phyloP scores from a whole-genome alignment of 306 rosid genomes.

The Cicer judaicum region DNA sequence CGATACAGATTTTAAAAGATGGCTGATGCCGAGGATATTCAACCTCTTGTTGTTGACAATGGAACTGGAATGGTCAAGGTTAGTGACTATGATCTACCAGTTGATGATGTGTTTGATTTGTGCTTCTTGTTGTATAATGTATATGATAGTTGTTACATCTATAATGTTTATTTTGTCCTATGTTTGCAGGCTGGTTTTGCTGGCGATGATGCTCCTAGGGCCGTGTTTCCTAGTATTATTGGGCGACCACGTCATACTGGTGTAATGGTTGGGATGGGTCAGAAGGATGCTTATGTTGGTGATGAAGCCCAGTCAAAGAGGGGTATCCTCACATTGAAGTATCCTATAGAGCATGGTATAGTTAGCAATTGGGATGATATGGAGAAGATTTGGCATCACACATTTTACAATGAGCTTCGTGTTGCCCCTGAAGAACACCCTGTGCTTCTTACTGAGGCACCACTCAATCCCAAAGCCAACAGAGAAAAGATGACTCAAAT shows the following conservation, averaged over 20 bases:
- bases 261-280: slow-evolving; percentile 77
- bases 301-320: slow-evolving; percentile 76
- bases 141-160: not conserved
- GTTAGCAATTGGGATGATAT: slow-evolving; percentile 83
- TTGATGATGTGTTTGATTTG: slow-evolving; percentile 1
- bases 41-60: slow-evolving; percentile 72
- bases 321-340: slow-evolving; percentile 71
- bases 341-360: slow-evolving; percentile 77
- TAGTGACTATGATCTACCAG: slow-evolving; percentile 22
- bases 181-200: slow-evolving; percentile 70
- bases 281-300: slow-evolving; percentile 75
- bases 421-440: too few species aligned
- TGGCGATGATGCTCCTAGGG: slow-evolving; percentile 75
- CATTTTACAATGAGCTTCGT: too few species aligned
- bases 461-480: too few species aligned
- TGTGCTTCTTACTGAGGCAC: too few species aligned
- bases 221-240: slow-evolving; percentile 69
- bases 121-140: not conserved
- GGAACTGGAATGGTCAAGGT: slow-evolving; percentile 81
- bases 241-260: slow-evolving; percentile 74
- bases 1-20: slow-evolving; percentile 48
- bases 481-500: too few species aligned
- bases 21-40: slow-evolving; percentile 70
- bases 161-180: not conserved
- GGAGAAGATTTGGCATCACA: slow-evolving; percentile 84